These are phyloP conservation scores for Mycena galopus DNA, from an alignment of 768 basidiomycete species.

Conservation along the genomic window DNA sequence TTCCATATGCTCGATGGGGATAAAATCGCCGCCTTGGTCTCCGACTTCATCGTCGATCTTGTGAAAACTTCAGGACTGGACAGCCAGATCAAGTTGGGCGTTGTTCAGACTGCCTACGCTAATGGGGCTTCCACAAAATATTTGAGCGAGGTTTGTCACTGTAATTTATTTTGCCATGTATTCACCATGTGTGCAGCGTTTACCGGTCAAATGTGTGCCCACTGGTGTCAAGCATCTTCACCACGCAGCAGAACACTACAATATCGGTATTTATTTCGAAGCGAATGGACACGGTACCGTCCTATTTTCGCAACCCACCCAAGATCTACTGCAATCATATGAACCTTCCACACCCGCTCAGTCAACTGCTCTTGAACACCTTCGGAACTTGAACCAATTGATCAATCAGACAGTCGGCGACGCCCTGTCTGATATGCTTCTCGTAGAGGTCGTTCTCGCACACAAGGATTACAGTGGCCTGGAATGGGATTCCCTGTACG, in stretches of 20 bases:
- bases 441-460: conserved; percentile 92
- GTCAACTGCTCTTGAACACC: conserved; percentile 80
- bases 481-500: conserved; percentile 95
- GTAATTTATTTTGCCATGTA: background rate
- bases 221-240: conserved; percentile 99
- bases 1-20: conserved; percentile 98
- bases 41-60: conserved; percentile 92
- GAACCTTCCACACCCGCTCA: conserved; percentile 88
- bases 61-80: conserved; percentile 89
- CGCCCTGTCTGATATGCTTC: conserved; percentile 94
- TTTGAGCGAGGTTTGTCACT: conserved; percentile 71
- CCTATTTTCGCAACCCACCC: conserved; percentile 86
- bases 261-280: conserved; percentile 99
- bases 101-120: conserved; percentile 98
- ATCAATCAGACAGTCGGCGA: conserved; percentile 99
- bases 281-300: conserved; percentile 99
- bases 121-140: conserved; percentile 98
- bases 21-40: conserved; percentile 95
- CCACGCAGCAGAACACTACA: conserved; percentile 94
- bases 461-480: conserved; percentile 87
- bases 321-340: conserved; percentile 69
- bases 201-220: conserved; percentile 94
- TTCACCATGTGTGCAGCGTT: conserved; percentile 66
- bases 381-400: conserved; percentile 82
- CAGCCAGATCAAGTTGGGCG: conserved; percentile 84